Conservation (phyloP, 2,329 filamentous ascomycete genomes). For the Lecanosticta acicola region DNA sequence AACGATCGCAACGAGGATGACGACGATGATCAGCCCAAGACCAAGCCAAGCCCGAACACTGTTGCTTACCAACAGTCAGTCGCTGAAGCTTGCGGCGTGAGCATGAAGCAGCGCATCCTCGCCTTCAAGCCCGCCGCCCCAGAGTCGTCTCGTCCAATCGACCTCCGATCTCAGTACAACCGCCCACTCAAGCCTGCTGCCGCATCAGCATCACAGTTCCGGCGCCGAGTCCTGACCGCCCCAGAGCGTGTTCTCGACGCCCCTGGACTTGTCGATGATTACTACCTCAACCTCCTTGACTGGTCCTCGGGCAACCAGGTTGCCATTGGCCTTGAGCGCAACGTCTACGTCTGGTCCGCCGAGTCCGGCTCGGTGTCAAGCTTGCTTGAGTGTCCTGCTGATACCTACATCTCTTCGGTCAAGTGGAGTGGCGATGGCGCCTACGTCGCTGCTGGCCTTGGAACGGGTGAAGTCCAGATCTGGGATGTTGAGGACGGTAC, state of each 20-base stretch:
- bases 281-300: slow-evolving; percentile 97
- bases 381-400: slow-evolving; percentile 77
- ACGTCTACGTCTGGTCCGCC: slow-evolving; percentile 97
- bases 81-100: slow-evolving; percentile 85
- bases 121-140: slow-evolving; percentile 98
- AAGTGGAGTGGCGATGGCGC: slow-evolving; percentile 98
- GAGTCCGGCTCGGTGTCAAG: slow-evolving; percentile 85
- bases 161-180: slow-evolving; percentile 96
- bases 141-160: slow-evolving; percentile 96
- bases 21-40: slow-evolving; percentile 53
- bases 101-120: slow-evolving; percentile 88
- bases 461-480: slow-evolving; percentile 95
- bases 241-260: slow-evolving; percentile 95
- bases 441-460: slow-evolving; percentile 91
- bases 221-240: slow-evolving; percentile 85
- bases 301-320: slow-evolving; percentile 98
- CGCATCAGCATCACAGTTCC: slow-evolving; percentile 73
- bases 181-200: slow-evolving; percentile 77
- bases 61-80: slow-evolving; percentile 89
- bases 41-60: slow-evolving; percentile 77
- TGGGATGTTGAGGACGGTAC: slow-evolving; percentile 94
- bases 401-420: slow-evolving; percentile 96
- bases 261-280: slow-evolving; percentile 92
- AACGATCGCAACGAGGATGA: slow-evolving; percentile 60
- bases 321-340: slow-evolving; percentile 92